Evolutionary conservation across 129 eudicot genomes (phyloP), one percentile per base, ranked within the genome.

Genomic region (Gnaphalium uliginosum): DNA sequence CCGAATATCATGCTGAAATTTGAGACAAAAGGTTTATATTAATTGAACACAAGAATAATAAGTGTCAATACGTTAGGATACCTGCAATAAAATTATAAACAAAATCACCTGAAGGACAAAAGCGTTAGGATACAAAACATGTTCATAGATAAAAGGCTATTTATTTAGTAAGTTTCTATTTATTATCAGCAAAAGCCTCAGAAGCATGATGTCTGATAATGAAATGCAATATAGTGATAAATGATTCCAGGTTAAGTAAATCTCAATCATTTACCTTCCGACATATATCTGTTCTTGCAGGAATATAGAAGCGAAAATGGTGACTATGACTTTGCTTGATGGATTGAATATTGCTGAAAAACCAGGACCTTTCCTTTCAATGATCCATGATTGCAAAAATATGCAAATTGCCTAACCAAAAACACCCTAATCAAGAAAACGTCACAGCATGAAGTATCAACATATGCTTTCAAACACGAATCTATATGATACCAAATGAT

Each of bases 331-430:
- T 0, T 96, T 88, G 78, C 74, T 48, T 35, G 86, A 77, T 73
- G 96, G 98, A 69, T 75, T 85, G 83, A 90, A 93, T 92, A 90
- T 85, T 14, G 96, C 98, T 2, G 96, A 86, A 61, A 84, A 93
- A 35, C 88, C 83, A 39, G 96, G 92, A 3, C 98, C 98, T 73
- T 88, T 86, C 74, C 59, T 87, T 60, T 88, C 71, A 41, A 90
- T 80, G 61, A 88, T 82, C 98, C 98, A 93, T 0, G 96, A 85
- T 88, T 93, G 98, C n/a, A 81, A 90, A 68, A 90, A 85, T 84
- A 90, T 86, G 8, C 89, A 77, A 54, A 88, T 39, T 50, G 87
- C 96, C 26, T 92, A 90, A 56, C 83, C 86, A 15, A 85, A 61
- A 24, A 84, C 15, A 58, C 89, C 98, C 98, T 90, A 73, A 69